These are phyloP conservation scores for Xylaria sp. DNA, from an alignment of 2,329 filamentous ascomycete species.

Conservation along the genomic window DNA sequence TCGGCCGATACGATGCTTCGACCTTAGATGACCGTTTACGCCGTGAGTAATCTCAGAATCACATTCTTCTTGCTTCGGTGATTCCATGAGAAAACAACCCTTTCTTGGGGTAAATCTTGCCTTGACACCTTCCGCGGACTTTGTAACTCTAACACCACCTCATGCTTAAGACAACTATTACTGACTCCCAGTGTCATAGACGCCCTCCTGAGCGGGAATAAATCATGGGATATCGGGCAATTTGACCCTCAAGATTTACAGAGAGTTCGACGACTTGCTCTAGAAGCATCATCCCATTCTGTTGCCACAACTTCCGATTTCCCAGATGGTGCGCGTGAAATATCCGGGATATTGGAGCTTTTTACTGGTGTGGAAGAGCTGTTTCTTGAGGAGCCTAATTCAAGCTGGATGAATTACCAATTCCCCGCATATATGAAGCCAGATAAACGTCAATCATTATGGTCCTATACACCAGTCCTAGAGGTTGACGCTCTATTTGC, in stretches of 20 bases:
- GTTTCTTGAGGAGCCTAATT: slow-evolving; percentile 19
- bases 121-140: no score
- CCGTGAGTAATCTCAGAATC: not conserved
- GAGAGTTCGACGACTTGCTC: slow-evolving; percentile 36
- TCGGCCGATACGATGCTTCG: not conserved
- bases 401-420: not conserved
- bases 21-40: not conserved
- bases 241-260: slow-evolving; percentile 37
- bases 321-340: not conserved
- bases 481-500: slow-evolving; percentile 17
- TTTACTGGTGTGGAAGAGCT: slow-evolving; percentile 31
- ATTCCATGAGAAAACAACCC: not conserved
- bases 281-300: not conserved
- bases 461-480: slow-evolving; percentile 16
- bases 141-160: not conserved
- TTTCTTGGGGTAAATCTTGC: not conserved
- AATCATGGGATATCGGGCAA: slow-evolving; percentile 36
- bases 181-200: not conserved
- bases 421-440: not conserved
- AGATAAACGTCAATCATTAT: slow-evolving; percentile 4
- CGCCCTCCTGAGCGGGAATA: slow-evolving; percentile 30
- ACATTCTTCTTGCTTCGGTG: not conserved
- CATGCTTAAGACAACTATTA: not conserved
- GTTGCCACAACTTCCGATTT: not conserved
- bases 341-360: slow-evolving; percentile 25